Evolutionary conservation across 257 asterid genomes (phyloP), one percentile per base, ranked within the genome.

Genomic region (Parsonsia alboflavescens): DNA sequence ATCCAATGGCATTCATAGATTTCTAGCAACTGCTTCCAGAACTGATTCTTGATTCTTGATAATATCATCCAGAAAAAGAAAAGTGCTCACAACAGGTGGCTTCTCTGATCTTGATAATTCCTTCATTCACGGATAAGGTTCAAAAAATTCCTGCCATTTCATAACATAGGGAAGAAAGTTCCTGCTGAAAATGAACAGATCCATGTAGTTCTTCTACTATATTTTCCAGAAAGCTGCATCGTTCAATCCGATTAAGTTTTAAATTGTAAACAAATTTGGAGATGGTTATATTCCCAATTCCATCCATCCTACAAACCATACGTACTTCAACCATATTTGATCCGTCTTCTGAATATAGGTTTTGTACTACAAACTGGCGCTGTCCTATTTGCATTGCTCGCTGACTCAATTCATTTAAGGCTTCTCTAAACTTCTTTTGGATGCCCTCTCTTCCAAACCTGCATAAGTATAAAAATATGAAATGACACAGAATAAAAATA

Each of bases 31-130:
- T 41, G 44, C 24, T 46, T 56, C 74, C 78, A 1, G 57, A 12
- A 5, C n/a, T n/a, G n/a, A 41, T 41, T 41, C 44, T 41, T n/a
- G n/a, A n/a, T n/a, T n/a, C n/a, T n/a, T 41, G 44, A 6, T 41
- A 41, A 41, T 41, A 19, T 80, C 78, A 72, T 80, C 83, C n/a
- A 80, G 65, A n/a, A 56, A 80, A 3, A 76, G 72, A n/a, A 67
- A 80, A 80, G 42, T 41, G 6, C 6, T 41, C 44, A 41, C 3
- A 41, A 41, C 44, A 80, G 19, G 16, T 7, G 1, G 78, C 81
- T 58, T n/a, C n/a, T n/a, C n/a, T n/a, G n/a, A n/a, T n/a, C n/a
- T n/a, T n/a, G n/a, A n/a, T n/a, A n/a, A n/a, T n/a, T n/a, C n/a
- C n/a, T n/a, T n/a, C n/a, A n/a, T n/a, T n/a, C n/a, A n/a, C n/a